Evolutionary conservation across 305 asterid genomes (phyloP).

Genomic region (Coffea humblotiana): DNA sequence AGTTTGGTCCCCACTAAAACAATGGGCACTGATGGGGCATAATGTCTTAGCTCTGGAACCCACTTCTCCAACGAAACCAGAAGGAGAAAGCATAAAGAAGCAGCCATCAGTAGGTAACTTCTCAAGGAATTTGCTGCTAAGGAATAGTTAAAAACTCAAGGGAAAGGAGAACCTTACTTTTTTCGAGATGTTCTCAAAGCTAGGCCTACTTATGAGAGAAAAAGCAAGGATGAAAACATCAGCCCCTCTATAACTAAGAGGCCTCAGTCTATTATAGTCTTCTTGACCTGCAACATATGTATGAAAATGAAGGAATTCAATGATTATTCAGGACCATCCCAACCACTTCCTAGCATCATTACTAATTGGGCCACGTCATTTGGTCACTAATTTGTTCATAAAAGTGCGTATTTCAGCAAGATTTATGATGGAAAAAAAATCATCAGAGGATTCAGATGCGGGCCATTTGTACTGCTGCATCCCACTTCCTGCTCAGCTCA

Average conservation of each 20-base stretch:
- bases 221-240: constrained; percentile 83
- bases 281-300: constrained; percentile 66
- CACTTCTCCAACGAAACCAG: constrained; percentile 52
- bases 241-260: constrained; percentile 86
- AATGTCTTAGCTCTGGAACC: constrained; percentile 77
- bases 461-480: background rate
- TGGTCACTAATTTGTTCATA: background rate
- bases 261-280: constrained; percentile 85
- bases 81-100: constrained; percentile 33
- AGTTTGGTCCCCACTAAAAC: constrained; percentile 82
- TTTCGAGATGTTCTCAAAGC: constrained; percentile 84
- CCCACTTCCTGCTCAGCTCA: background rate
- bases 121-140: constrained; percentile 19
- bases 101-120: constrained; percentile 23
- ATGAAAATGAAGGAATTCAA: constrained; percentile 5
- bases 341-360: constrained; percentile 9
- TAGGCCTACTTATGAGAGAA: constrained; percentile 90
- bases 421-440: background rate
- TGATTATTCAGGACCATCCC: constrained; percentile 6
- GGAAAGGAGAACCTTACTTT: constrained; percentile 43
- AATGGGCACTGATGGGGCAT: constrained; percentile 75
- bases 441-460: background rate
- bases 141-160: constrained; percentile 21
- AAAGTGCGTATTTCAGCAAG: background rate
- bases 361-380: background rate